Percentiles rank a stretch among this genome's conserved stretches.
These are phyloP conservation scores for Sugiyamaella mastotermitis DNA, from an alignment of 805 yeast genomes.

Conservation along the genomic window DNA sequence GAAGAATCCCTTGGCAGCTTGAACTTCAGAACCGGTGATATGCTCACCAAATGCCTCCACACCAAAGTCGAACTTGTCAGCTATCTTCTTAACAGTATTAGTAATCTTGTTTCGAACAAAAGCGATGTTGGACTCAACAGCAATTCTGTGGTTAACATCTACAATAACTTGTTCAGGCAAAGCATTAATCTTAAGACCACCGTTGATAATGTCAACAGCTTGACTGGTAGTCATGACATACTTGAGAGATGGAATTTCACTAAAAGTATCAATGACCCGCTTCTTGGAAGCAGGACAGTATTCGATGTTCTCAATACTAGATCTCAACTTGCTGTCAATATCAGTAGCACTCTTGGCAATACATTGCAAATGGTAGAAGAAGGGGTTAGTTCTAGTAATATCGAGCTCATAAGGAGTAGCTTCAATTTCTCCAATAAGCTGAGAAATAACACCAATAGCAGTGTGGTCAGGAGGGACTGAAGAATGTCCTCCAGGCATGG, in stretches of 20 bases:
- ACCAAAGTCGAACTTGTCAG: constrained; percentile 45
- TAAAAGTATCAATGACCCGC: constrained; percentile 9
- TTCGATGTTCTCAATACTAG: constrained; percentile 14
- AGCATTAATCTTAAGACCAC: constrained; percentile 75
- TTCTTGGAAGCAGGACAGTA: constrained; percentile 13
- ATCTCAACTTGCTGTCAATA: constrained; percentile 25
- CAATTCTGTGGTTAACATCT: constrained; percentile 58
- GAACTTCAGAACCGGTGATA: constrained; percentile 12
- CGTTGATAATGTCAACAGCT: constrained; percentile 59
- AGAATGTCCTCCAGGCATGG: constrained; percentile 74
- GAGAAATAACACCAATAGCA: constrained; percentile 65
- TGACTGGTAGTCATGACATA: constrained; percentile 51
- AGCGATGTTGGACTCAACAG: constrained; percentile 46
- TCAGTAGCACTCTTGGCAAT: constrained; percentile 45
- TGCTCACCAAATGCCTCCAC: constrained; percentile 32
- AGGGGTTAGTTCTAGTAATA: constrained; percentile 53
- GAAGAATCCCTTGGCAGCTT: constrained; percentile 36
- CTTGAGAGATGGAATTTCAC: constrained; percentile 1
- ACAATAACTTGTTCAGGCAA: constrained; percentile 58
- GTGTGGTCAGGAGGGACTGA: constrained; percentile 80
- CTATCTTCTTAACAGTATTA: constrained; percentile 35
- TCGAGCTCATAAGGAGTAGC: constrained; percentile 44
- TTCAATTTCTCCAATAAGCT: constrained; percentile 53
- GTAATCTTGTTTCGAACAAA: constrained; percentile 37
- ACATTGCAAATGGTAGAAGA: constrained; percentile 53